These are phyloP conservation scores for Vitis riparia DNA, from an alignment of 164 flowering plant genomes.

Conservation along the genomic window DNA sequence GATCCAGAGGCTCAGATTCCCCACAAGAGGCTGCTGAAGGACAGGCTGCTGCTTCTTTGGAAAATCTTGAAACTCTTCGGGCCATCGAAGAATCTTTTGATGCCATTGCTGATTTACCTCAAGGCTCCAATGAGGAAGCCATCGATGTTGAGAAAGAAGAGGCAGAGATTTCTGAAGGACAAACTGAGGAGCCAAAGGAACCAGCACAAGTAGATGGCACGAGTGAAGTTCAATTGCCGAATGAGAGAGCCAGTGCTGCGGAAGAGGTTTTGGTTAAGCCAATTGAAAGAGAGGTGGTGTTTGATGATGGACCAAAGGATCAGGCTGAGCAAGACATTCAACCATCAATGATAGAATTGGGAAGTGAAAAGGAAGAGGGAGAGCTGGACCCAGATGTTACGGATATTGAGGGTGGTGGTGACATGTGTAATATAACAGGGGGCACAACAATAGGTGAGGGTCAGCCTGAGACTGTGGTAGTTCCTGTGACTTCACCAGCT, in stretches of 20 bases:
- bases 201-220: slow-evolving; percentile 21
- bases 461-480: slow-evolving; percentile 30
- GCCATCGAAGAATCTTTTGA: slow-evolving; percentile 41
- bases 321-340: slow-evolving; percentile 39
- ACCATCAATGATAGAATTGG: slow-evolving; percentile 34
- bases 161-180: slow-evolving; percentile 25
- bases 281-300: slow-evolving; percentile 26
- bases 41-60: slow-evolving; percentile 23
- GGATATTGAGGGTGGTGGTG: slow-evolving; percentile 39
- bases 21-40: slow-evolving; percentile 39
- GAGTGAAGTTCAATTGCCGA: slow-evolving; percentile 32
- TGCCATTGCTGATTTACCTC: slow-evolving; percentile 32
- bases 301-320: slow-evolving; percentile 39
- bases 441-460: slow-evolving; percentile 43
- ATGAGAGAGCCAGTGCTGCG: slow-evolving; percentile 18
- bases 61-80: slow-evolving; percentile 21
- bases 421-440: slow-evolving; percentile 14
- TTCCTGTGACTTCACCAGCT: slow-evolving; percentile 32
- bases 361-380: slow-evolving; percentile 79
- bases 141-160: slow-evolving; percentile 51
- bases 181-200: slow-evolving; percentile 36
- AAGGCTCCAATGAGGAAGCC: slow-evolving; percentile 40
- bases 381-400: slow-evolving; percentile 57
- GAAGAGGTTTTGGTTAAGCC: slow-evolving; percentile 41
- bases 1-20: slow-evolving; percentile 54